Conservation (phyloP, 2,329 filamentous ascomycete species). For the Apiospora phragmitis region DNA sequence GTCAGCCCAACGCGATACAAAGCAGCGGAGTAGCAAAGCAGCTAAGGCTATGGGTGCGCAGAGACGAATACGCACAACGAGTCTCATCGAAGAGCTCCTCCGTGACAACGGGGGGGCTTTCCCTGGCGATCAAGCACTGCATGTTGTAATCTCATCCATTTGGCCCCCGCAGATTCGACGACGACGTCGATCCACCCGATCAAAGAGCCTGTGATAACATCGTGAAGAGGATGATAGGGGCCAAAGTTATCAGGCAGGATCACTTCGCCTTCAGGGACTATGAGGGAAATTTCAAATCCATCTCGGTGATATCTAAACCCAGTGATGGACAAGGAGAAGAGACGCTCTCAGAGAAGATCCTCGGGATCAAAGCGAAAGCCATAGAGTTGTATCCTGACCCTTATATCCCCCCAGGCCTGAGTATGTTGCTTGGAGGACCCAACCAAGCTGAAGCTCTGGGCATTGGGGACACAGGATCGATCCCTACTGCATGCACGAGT, state of each 20-base stretch:
- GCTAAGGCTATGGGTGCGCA: not conserved
- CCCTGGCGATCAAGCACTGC: conserved; percentile 51
- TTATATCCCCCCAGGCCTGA: conserved; percentile 13
- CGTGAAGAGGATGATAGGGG: conserved; percentile 27
- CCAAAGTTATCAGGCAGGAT: conserved; percentile 8
- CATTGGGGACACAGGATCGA: not conserved
- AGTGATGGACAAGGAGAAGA: not conserved
- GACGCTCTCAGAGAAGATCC: not conserved
- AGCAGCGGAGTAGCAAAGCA: not conserved
- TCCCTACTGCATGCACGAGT: not conserved
- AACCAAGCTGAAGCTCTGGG: not conserved
- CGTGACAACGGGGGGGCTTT: conserved; percentile 46
- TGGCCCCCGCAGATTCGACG: conserved; percentile 36
- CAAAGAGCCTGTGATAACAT: conserved; percentile 25
- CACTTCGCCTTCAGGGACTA: conserved; percentile 5
- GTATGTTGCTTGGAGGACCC: not conserved
- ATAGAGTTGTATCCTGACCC: conserved; percentile 14
- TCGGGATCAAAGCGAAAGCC: conserved; percentile 12
- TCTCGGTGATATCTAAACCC: conserved; percentile 9
- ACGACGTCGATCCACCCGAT: conserved; percentile 39
- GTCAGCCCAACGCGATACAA: not conserved
- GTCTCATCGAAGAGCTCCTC: conserved; percentile 31
- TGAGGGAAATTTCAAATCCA: not conserved
- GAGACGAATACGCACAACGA: conserved; percentile 7
- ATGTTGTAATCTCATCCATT: conserved; percentile 45